Conservation (phyloP, 2,329 filamentous ascomycete species). For the Epichloe gansuensis region DNA sequence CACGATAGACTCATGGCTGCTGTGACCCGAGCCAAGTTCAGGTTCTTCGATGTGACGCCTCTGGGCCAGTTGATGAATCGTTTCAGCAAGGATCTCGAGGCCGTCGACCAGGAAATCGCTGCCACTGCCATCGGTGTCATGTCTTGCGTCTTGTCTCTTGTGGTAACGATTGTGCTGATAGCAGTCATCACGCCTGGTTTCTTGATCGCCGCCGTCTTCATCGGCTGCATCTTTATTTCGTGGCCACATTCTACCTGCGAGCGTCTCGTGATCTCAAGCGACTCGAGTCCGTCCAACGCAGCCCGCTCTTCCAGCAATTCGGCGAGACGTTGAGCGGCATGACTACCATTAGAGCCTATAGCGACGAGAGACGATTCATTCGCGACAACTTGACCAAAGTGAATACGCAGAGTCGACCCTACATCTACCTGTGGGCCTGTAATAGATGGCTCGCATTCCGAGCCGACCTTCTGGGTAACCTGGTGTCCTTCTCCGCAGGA, state of each 20-base stretch:
- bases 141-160: constrained; percentile 50
- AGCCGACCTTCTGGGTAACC: constrained; percentile 77
- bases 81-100: constrained; percentile 94
- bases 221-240: constrained; percentile 65
- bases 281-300: constrained; percentile 85
- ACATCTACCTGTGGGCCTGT: constrained; percentile 91
- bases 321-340: constrained; percentile 91
- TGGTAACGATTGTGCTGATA: constrained; percentile 82
- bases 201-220: constrained; percentile 75
- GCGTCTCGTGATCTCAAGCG: constrained; percentile 94
- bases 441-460: constrained; percentile 95
- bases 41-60: constrained; percentile 94
- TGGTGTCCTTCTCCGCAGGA: constrained; percentile 89
- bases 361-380: constrained; percentile 86
- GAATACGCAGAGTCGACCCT: constrained; percentile 83
- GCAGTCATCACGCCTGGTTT: constrained; percentile 83
- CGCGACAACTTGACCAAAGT: constrained; percentile 80
- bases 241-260: constrained; percentile 79
- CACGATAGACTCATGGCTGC: constrained; percentile 67
- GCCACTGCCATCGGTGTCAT: constrained; percentile 73
- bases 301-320: constrained; percentile 94
- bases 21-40: constrained; percentile 83
- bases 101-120: constrained; percentile 90
- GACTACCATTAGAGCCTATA: constrained; percentile 92
- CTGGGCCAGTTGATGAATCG: constrained; percentile 95